Evolutionary conservation across 495 filamentous ascomycete species (phyloP).

Genomic region (Elaphomyces granulatus): DNA sequence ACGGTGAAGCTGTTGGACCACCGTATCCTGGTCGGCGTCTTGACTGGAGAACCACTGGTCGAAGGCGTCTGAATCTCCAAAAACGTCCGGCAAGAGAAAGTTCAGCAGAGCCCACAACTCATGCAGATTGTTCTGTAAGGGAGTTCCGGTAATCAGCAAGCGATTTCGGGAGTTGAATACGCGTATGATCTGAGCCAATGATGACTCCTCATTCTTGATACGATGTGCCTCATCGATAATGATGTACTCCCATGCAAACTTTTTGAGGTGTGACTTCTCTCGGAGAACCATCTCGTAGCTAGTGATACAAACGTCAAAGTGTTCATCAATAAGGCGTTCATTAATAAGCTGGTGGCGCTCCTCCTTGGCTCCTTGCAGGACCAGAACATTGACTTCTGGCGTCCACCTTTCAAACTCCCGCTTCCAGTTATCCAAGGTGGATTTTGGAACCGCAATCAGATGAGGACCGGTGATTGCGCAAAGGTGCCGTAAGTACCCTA

Average conservation of each 20-base stretch:
- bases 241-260: constrained; percentile 99
- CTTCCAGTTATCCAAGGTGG: constrained; percentile 97
- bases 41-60: constrained; percentile 95
- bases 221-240: constrained; percentile 98
- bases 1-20: constrained; percentile 93
- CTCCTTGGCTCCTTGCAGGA: constrained; percentile 92
- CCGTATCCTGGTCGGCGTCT: constrained; percentile 77
- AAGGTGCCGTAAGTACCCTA: constrained; percentile 86
- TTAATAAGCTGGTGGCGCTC: constrained; percentile 80
- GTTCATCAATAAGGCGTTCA: constrained; percentile 77
- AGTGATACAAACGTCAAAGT: constrained; percentile 90
- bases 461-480: constrained; percentile 85
- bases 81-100: constrained; percentile 93
- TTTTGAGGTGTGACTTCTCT: constrained; percentile 89
- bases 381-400: constrained; percentile 85
- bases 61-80: constrained; percentile 94
- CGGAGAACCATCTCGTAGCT: constrained; percentile 94
- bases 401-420: constrained; percentile 90
- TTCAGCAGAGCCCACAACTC: constrained; percentile 99
- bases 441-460: constrained; percentile 87
- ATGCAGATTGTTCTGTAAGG: constrained; percentile 95
- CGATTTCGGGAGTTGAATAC: constrained; percentile 94
- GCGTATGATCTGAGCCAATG: constrained; percentile 90
- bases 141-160: constrained; percentile 91
- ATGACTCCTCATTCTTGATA: constrained; percentile 99